Conservation (phyloP, 163 green algal genomes). For the Volvox carteri region DNA sequence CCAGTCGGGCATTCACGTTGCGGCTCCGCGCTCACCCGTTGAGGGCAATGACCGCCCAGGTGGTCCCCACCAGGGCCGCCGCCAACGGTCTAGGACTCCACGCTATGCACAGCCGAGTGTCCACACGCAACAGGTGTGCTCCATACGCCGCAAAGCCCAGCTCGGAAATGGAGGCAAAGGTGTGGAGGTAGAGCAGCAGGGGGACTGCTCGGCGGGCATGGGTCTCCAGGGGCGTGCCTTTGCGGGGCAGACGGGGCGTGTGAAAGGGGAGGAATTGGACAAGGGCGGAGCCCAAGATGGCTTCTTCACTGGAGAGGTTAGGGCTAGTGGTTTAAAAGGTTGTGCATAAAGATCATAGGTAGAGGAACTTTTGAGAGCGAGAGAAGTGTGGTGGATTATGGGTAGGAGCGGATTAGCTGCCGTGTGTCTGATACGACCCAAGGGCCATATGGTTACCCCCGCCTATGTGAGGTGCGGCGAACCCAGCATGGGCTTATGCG, state of each 20-base stretch:
- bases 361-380: no score
- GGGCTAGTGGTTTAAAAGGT: no score
- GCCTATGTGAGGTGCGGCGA: no score
- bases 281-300: neutral
- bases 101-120: neutral
- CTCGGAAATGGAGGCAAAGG: neutral
- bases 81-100: slow-evolving; percentile 51
- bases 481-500: no score
- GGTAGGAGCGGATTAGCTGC: no score
- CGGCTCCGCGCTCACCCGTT: slow-evolving; percentile 34
- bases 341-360: no score
- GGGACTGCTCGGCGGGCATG: neutral
- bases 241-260: neutral
- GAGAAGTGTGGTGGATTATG: no score
- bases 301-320: no score
- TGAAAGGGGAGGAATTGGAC: neutral
- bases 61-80: slow-evolving; percentile 44
- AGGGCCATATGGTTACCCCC: no score
- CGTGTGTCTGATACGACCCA: no score
- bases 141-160: slow-evolving; percentile 29
- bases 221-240: slow-evolving; percentile 31
- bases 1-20: no score
- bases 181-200: slow-evolving; percentile 24
- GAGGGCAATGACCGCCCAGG: slow-evolving; percentile 44
- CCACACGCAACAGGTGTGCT: neutral